Evolutionary conservation across 495 filamentous ascomycete species (phyloP), one percentile per base, ranked within the genome.

Genomic region (Clohesyomyces aquaticus): DNA sequence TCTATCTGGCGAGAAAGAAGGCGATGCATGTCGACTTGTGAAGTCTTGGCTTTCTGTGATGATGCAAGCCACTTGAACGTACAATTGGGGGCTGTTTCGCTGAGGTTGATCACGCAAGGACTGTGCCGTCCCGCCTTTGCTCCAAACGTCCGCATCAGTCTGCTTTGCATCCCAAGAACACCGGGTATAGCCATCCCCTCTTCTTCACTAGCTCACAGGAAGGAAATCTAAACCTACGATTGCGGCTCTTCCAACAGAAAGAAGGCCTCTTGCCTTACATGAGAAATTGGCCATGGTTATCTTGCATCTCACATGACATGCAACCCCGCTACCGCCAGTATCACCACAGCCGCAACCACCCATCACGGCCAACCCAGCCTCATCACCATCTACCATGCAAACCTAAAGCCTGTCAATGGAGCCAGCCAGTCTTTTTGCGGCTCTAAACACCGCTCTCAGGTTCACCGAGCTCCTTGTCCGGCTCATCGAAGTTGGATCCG

Each of bases 381-480:
- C 14, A 14, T 14, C 32, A 38, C 14, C 32, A 38, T 38, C 14
- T 14, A 38, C 32, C 14, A n/a, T n/a, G 35, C 32, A 43, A 27
- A 29, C 11, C 25, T 27, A 18, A 1, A 45, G 22, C 16, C 11
- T 4, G 3, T 16, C 32, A n/a, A 66, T 66, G 63, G 63, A 66
- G 12, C 38, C 59, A 26, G 32, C 9, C 38, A 60, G 29, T 16
- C 23, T 55, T 11, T 59, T 60, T 29, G 54, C 51, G n/a, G 32
- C 21, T 16, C 45, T 68, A 23, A 57, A 57, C 43, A 55, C 25
- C 22, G 10, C 22, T n/a, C 59, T 55, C 53, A 64, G 49, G 48
- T 63, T 60, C 55, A 46, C 59, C 22, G 58, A 68, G 26, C 53
- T 49, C n/a, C 47, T 35, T 4, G 38, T 59, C n/a, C 59, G 60